phyloP scores from a whole-genome alignment of 306 rosid species.

The Ceratonia siliqua region DNA sequence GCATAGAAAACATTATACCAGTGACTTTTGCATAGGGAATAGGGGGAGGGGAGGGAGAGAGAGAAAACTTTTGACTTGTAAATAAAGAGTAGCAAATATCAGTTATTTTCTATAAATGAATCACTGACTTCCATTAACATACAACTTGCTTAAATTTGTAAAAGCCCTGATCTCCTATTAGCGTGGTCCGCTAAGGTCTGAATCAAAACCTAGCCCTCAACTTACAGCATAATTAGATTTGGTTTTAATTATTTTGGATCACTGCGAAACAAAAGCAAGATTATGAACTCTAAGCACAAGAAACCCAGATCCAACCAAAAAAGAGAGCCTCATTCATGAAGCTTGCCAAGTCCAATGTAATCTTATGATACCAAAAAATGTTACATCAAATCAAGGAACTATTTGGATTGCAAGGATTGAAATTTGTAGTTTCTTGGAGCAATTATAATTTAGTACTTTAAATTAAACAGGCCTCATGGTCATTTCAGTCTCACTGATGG shows the following conservation, averaged over 20 bases:
- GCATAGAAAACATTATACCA: neutral
- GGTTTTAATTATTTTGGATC: neutral
- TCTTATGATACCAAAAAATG: neutral
- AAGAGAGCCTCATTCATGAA: neutral
- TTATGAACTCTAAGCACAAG: neutral
- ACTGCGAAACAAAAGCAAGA: neutral
- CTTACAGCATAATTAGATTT: neutral
- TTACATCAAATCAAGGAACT: too few relatives aligned
- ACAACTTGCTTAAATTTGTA: neutral
- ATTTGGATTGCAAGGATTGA: too few relatives aligned
- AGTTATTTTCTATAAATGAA: neutral
- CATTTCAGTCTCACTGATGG: too few relatives aligned
- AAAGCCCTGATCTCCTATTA: neutral
- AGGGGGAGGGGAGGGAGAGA: neutral
- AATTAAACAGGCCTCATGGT: neutral
- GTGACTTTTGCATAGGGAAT: neutral
- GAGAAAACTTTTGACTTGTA: neutral
- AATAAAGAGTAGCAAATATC: neutral
- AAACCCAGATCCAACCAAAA: conserved; percentile 18
- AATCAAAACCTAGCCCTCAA: neutral
- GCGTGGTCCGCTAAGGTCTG: neutral
- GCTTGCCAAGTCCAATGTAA: conserved; percentile 17
- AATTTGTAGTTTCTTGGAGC: conserved; percentile 6
- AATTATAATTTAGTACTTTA: neutral
- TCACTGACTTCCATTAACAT: neutral